phyloP scores from a whole-genome alignment of 495 filamentous ascomycete species.

The Trichoderma virens region DNA sequence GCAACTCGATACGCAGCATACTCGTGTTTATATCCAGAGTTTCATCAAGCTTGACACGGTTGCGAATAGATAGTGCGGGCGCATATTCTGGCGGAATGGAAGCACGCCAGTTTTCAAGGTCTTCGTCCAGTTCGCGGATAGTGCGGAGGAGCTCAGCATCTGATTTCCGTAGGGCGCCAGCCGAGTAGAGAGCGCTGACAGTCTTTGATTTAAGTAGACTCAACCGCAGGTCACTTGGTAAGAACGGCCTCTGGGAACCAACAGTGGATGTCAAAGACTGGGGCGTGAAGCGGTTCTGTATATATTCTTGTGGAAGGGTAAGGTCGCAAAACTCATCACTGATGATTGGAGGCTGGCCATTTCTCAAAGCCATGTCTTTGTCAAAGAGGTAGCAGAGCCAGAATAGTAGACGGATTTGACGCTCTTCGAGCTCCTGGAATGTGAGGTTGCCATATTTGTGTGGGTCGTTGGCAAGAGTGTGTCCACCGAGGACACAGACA shows the following conservation, averaged over 20 bases:
- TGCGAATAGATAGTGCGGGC: constrained; percentile 35
- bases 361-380: constrained; percentile 43
- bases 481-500: constrained; percentile 41
- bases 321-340: constrained; percentile 48
- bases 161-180: constrained; percentile 37
- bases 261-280: constrained; percentile 13
- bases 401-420: constrained; percentile 42
- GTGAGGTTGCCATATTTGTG: constrained; percentile 3
- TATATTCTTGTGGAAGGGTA: constrained; percentile 39
- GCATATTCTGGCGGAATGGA: constrained; percentile 36
- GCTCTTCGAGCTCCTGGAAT: not conserved
- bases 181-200: constrained; percentile 40
- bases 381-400: constrained; percentile 48
- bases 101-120: constrained; percentile 42
- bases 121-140: constrained; percentile 46
- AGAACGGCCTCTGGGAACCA: constrained; percentile 29
- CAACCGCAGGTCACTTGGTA: constrained; percentile 42
- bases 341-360: constrained; percentile 44
- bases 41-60: constrained; percentile 14
- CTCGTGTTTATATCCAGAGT: constrained; percentile 11
- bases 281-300: constrained; percentile 24
- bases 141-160: constrained; percentile 45
- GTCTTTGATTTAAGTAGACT: constrained; percentile 44
- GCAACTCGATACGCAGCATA: constrained; percentile 39
- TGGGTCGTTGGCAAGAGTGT: constrained; percentile 19